Conservation (phyloP, 2,329 filamentous ascomycete genomes). For the Curvularia lunata region DNA sequence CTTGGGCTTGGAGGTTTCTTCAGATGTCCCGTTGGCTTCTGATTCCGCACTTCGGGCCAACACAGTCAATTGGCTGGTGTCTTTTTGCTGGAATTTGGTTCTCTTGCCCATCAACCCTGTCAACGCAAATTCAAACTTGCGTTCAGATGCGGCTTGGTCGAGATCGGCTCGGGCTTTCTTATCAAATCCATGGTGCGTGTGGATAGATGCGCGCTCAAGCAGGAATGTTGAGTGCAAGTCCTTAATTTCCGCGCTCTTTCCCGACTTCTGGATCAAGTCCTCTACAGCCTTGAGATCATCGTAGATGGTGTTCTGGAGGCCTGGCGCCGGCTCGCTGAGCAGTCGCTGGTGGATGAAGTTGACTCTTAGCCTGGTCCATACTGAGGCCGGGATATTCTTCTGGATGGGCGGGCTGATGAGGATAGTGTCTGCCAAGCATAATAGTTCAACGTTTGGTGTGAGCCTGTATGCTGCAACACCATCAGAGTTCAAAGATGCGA, state of each 20-base stretch:
- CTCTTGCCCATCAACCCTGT: conserved; percentile 87
- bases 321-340: conserved; percentile 66
- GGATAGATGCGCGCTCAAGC: conserved; percentile 80
- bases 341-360: conserved; percentile 76
- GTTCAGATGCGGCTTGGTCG: conserved; percentile 67
- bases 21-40: conserved; percentile 19
- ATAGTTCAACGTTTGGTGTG: conserved; percentile 82
- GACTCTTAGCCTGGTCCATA: conserved; percentile 73
- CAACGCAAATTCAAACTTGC: conserved; percentile 79
- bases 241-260: conserved; percentile 24
- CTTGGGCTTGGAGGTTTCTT: conserved; percentile 60
- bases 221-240: conserved; percentile 67
- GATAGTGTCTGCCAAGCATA: conserved; percentile 73
- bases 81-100: conserved; percentile 79
- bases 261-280: conserved; percentile 43
- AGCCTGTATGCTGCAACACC: conserved; percentile 86
- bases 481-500: conserved; percentile 76
- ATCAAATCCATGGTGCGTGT: conserved; percentile 84
- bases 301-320: conserved; percentile 66
- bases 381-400: conserved; percentile 54
- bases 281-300: conserved; percentile 64
- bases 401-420: conserved; percentile 58
- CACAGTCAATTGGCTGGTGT: conserved; percentile 87
- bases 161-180: conserved; percentile 75
- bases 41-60: conserved; percentile 73